A percentile compares a stretch with the other conserved stretches of the same genome.
Evolutionary conservation across 192 early-diverging fungal genomes (phyloP).

Genomic region (Coemansia brasiliensis): DNA sequence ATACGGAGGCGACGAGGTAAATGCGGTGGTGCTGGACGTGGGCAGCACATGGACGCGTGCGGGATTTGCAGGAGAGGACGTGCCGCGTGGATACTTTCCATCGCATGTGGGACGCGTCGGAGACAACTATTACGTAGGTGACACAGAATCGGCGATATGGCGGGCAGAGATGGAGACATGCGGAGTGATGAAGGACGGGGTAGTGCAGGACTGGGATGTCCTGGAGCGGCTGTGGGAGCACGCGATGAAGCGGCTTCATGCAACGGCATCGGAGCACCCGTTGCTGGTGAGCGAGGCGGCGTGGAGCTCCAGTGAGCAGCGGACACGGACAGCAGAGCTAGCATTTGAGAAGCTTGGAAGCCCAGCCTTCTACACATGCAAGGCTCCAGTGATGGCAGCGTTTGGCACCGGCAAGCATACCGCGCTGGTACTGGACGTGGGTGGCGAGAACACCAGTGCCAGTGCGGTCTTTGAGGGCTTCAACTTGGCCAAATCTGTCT

Average conservation of each 20-base stretch:
- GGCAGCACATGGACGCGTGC: conserved; percentile 85
- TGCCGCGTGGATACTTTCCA: conserved; percentile 84
- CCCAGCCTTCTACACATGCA: conserved; percentile 93
- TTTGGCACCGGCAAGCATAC: conserved; percentile 88
- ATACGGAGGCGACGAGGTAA: conserved; percentile 82
- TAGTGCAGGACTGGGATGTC: conserved; percentile 92
- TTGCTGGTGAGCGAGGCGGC: conserved; percentile 88
- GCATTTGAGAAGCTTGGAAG: conserved; percentile 93
- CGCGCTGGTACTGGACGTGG: conserved; percentile 90
- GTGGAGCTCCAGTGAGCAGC: conserved; percentile 81
- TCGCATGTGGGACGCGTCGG: conserved; percentile 72
- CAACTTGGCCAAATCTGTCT: conserved; percentile 82
- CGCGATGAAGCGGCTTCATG: conserved; percentile 70
- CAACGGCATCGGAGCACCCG: conserved; percentile 84
- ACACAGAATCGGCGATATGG: conserved; percentile 69
- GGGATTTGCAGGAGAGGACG: conserved; percentile 97
- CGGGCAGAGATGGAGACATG: conserved; percentile 77
- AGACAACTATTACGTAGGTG: conserved; percentile 68
- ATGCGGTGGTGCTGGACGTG: conserved; percentile 89
- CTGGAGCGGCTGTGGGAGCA: conserved; percentile 92
- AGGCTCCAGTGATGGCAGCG: conserved; percentile 89
- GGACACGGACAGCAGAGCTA: conserved; percentile 87
- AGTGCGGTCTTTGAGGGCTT: conserved; percentile 98
- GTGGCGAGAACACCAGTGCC: conserved; percentile 82
- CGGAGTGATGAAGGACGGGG: conserved; percentile 84